Conservation (phyloP, 169 alveolate genomes). For the Hepatocystis sp. region DNA sequence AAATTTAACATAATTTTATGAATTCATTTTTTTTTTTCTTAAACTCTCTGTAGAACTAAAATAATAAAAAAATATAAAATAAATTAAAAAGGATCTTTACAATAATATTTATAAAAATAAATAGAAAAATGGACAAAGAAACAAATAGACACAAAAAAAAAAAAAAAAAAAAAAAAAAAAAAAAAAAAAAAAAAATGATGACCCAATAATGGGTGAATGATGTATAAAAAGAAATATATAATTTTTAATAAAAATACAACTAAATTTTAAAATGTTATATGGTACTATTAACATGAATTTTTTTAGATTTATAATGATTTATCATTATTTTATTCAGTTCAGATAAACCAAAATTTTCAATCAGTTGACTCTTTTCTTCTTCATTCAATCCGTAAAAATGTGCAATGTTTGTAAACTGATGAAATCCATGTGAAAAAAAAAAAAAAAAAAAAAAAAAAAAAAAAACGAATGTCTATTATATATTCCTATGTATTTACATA, state of each 20-base stretch:
- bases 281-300: slow-evolving; percentile 42
- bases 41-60: too few relatives aligned
- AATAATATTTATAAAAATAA: neutral
- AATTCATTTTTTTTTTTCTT: too few relatives aligned
- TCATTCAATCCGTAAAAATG: slow-evolving; percentile 40
- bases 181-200: neutral
- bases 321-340: slow-evolving; percentile 73
- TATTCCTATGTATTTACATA: too few relatives aligned
- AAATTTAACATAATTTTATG: too few relatives aligned
- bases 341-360: slow-evolving; percentile 70
- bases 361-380: slow-evolving; percentile 5
- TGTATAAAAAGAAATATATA: neutral
- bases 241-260: neutral
- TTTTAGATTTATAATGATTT: slow-evolving; percentile 66
- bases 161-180: neutral
- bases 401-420: slow-evolving; percentile 51
- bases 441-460: neutral
- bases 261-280: slow-evolving; percentile 7
- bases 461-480: too few relatives aligned
- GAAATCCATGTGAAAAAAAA: too few relatives aligned
- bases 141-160: neutral
- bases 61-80: slow-evolving; percentile 21
- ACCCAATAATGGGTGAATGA: neutral
- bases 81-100: neutral
- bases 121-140: neutral